Conservation (phyloP, 2,329 filamentous ascomycete species). For the Capronia americana region DNA sequence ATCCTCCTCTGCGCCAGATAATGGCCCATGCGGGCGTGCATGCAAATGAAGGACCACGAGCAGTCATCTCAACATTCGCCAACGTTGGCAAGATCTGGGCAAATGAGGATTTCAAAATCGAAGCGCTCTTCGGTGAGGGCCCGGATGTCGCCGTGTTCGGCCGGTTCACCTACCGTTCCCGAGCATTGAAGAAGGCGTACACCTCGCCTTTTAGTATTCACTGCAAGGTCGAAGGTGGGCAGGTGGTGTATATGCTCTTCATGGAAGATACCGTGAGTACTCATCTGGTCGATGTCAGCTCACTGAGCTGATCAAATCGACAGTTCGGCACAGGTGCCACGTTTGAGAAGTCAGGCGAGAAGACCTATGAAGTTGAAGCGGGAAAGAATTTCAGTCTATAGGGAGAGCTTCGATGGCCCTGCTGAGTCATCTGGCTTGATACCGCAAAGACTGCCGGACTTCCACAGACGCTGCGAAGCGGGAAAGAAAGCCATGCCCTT, state of each 20-base stretch:
- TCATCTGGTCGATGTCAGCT: too few relatives aligned
- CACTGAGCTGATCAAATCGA: not conserved
- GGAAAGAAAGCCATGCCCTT: not conserved
- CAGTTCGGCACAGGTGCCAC: conserved; percentile 8
- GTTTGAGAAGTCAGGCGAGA: conserved; percentile 10
- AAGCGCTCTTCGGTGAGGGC: conserved; percentile 25
- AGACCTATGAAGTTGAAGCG: conserved; percentile 4
- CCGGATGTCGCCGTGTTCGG: conserved; percentile 33
- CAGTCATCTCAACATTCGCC: conserved; percentile 30
- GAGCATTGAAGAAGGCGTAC: conserved; percentile 19
- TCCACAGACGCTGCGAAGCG: not conserved
- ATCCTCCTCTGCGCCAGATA: conserved; percentile 24
- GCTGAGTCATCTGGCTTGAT: not conserved
- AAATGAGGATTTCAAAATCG: conserved; percentile 29
- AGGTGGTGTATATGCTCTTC: conserved; percentile 8
- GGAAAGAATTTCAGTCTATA: conserved; percentile 1
- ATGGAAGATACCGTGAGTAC: conserved; percentile 11
- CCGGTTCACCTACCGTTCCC: conserved; percentile 25
- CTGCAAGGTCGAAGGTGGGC: conserved; percentile 17
- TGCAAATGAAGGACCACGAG: conserved; percentile 19
- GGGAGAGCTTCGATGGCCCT: not conserved
- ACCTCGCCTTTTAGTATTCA: conserved; percentile 33
- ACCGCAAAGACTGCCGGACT: not conserved
- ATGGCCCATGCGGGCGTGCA: conserved; percentile 30
- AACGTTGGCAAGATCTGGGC: conserved; percentile 26